Base-by-base conservation (phyloP, 257 asterid species). In the Solanum chaucha region DNA sequence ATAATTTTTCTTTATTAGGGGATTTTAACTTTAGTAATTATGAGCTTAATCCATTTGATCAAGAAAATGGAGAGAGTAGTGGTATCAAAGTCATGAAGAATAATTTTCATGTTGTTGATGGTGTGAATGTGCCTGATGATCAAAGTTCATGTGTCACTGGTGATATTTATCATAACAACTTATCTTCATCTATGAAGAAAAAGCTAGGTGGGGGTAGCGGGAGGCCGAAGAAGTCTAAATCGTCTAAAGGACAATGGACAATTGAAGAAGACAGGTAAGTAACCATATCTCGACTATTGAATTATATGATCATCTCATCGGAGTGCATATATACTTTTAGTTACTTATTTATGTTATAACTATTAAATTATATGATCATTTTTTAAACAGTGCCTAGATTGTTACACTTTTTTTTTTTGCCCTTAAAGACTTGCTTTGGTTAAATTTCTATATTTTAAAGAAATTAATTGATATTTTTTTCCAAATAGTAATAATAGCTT, bases 181-280 rank as follows among this genome's bases (percentile, higher is more conserved):
- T 61, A 68, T 86, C 85, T 22, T 28, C 86, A 10, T 88, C 92
- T 22, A 72, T 46, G 1, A 89, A 84, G 34, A 87, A 19, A 80
- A 72, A 35, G 28, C 83, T 55, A 10, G 90, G 84, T 61, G 89
- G 82, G 24, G 89, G 80, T 51, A 90, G 90, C 78, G 93, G 82
- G 14, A 88, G 88, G 34, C 51, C 87, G 58, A 88, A 81, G 72
- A 87, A 84, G 41, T 67, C 92, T 24, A 96, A 90, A 91, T 94
- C 98, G 26, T 87, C 97, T 3, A 94, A 94, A 85, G 98, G 99
- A 68, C 99, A 94, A 89, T 96, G 99, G 99, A 96, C 97, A 14
- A n/a, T 65, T 74, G 98, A 96, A 89, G 99, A 96, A 87, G 94
- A 92, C 64, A 84, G 86, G 94, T 90, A 87, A 40, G 91, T 90